phyloP scores from a whole-genome alignment of 2,329 filamentous ascomycete species.

The Exserohilum rostratum region DNA sequence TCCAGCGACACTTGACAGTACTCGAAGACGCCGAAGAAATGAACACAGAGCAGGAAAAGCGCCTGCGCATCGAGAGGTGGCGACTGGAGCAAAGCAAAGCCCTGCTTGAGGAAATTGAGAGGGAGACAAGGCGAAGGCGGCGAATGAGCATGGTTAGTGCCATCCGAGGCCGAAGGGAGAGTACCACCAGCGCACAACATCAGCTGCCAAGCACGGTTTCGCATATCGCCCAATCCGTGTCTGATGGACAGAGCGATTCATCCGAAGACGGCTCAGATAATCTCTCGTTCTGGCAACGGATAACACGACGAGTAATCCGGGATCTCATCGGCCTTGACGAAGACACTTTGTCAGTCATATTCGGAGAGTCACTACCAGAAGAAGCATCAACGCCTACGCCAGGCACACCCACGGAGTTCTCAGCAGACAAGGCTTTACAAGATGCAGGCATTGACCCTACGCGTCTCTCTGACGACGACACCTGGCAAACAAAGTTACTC shows the following conservation, averaged over 20 bases:
- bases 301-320: constrained; percentile 84
- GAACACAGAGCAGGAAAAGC: constrained; percentile 72
- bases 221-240: constrained; percentile 25
- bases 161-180: constrained; percentile 40
- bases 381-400: constrained; percentile 35
- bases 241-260: constrained; percentile 41
- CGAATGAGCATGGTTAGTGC: constrained; percentile 65
- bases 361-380: constrained; percentile 76
- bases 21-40: constrained; percentile 58
- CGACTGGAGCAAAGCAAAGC: constrained; percentile 86
- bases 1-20: constrained; percentile 63
- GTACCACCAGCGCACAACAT: constrained; percentile 15
- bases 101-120: constrained; percentile 86
- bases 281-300: constrained; percentile 77
- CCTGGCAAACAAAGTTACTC: constrained; percentile 79
- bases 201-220: constrained; percentile 16
- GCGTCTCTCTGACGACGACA: constrained; percentile 44
- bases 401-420: constrained; percentile 27
- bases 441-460: constrained; percentile 36
- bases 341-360: constrained; percentile 78
- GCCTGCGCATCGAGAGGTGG: constrained; percentile 88
- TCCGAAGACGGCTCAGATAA: constrained; percentile 55
- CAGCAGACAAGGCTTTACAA: constrained; percentile 27
- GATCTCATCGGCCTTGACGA: constrained; percentile 94
- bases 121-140: constrained; percentile 73